Conservation (phyloP, 345 rosid species). For the Mallotus nudiflorus region DNA sequence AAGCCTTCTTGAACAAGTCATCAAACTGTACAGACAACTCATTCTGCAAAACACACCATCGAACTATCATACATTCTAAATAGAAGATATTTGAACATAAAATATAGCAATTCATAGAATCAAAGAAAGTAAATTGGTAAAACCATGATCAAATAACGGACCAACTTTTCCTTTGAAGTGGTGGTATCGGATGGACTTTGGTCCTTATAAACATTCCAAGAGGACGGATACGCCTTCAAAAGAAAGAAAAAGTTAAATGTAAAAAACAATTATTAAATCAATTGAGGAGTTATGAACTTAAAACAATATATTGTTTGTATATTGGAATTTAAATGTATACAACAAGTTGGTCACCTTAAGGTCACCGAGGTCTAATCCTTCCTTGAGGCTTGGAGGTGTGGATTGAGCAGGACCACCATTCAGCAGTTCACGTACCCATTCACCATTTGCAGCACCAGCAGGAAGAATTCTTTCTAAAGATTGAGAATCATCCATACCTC, state of each 20-base stretch:
- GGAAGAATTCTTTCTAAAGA: slow-evolving; percentile 63
- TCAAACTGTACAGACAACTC: slow-evolving; percentile 86
- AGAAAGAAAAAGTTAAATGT: slow-evolving; percentile 10
- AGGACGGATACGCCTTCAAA: slow-evolving; percentile 60
- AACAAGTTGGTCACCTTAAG: slow-evolving; percentile 53
- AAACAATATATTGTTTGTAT: background rate
- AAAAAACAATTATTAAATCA: background rate
- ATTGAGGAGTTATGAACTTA: slow-evolving; percentile 4
- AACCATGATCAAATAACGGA: slow-evolving; percentile 42
- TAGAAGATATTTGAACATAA: slow-evolving; percentile 8
- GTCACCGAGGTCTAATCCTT: slow-evolving; percentile 77
- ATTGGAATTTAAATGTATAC: slow-evolving; percentile 9
- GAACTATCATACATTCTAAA: background rate
- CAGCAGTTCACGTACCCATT: slow-evolving; percentile 76
- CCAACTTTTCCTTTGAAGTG: slow-evolving; percentile 59
- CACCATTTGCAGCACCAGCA: slow-evolving; percentile 71
- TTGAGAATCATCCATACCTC: slow-evolving; percentile 79
- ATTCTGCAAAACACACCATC: slow-evolving; percentile 48
- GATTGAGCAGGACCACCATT: slow-evolving; percentile 69
- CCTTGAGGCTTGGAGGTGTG: slow-evolving; percentile 79
- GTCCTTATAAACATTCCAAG: slow-evolving; percentile 75
- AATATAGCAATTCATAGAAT: background rate
- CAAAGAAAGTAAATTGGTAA: slow-evolving; percentile 4
- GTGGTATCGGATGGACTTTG: slow-evolving; percentile 35
- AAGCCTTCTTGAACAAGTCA: slow-evolving; percentile 81